Percentiles rank a stretch among this genome's conserved stretches.
phyloP scores from a whole-genome alignment of 768 basidiomycete species.

The Dendrothele bispora region DNA sequence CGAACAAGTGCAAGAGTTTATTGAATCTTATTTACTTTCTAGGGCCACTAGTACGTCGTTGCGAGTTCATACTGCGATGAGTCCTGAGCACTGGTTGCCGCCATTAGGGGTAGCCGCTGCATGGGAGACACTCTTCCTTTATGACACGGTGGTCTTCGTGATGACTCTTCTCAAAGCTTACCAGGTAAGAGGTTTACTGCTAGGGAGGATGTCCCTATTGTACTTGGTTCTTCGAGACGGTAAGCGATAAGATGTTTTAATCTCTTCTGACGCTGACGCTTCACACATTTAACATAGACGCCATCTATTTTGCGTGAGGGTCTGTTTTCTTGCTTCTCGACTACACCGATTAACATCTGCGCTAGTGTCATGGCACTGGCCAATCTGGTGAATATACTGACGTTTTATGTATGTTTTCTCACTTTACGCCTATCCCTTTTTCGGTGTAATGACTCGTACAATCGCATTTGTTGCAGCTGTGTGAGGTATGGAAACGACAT shows the following conservation, averaged over 20 bases:
- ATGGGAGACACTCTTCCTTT: constrained; percentile 8
- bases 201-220: constrained; percentile 2
- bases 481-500: no score
- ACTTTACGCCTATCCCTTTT: no score
- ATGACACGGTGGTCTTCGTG: constrained; percentile 6
- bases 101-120: constrained; percentile 8
- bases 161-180: constrained; percentile 7
- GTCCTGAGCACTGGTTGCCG: no score
- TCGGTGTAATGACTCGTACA: no score
- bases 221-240: constrained; percentile 6
- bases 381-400: constrained; percentile 5
- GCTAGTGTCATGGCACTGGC: constrained; percentile 7
- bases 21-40: background rate
- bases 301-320: constrained; percentile 7
- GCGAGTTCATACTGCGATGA: no score
- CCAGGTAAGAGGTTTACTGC: constrained; percentile 1
- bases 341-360: no score
- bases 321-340: background rate
- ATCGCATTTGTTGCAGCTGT: no score
- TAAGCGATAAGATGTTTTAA: no score
- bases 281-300: background rate
- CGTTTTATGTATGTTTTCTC: constrained; percentile 9
- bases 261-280: no score
- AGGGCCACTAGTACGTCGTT: constrained; percentile 3
- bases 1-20: background rate